Evolutionary conservation across 352 stramenopile species (phyloP), one percentile per base, ranked within the genome.

Genomic region (Phytophthora sojae): DNA sequence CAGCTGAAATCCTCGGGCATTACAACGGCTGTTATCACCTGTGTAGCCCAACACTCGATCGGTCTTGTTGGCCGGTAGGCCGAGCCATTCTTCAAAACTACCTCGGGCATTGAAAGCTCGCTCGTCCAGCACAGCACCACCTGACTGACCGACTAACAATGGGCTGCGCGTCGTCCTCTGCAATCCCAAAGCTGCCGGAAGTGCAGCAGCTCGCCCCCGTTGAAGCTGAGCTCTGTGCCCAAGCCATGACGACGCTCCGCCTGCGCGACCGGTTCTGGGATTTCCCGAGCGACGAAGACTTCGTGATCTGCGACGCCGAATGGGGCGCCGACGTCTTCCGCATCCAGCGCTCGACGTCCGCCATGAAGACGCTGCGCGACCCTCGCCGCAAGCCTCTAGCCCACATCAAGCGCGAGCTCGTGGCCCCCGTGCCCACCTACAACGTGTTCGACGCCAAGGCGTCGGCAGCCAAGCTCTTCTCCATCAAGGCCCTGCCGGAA

Each of bases 401-500:
- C 50, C 77, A 84, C 63, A 77, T 84, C 52, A 79, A 80, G 57
- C 77, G 74, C 54, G 73, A 81, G 32, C 61, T 78, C 23, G 74
- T 80, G 61, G 67, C 64, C 42, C 65, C 67, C 23, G 67, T 71
- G n/a, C 73, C 77, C 29, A 81, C 73, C 1, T 82, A 78, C 56
- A 84, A 80, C 63, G 74, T 80, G 0, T 82, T 71, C 42, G 60
- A 75, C 42, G 77, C 73, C 42, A 78, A 77, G 30, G 32, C 57
- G 9, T 74, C 71, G 21, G 70, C 71, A 21, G 30, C 71, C 49
- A 73, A 75, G 37, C 47, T 84, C 2, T 78, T 84, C 57, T 69
- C 66, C 57, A 81, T 83, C 53, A 75, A 83, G 57, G 73, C 73
- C 19, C 26, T 71, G n/a, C 69, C 67, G 26, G 67, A 80, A 35